Evolutionary conservation across 208 protist genomes (phyloP), one percentile per base, ranked within the genome.

Genomic region (Cochliopodium minus): DNA sequence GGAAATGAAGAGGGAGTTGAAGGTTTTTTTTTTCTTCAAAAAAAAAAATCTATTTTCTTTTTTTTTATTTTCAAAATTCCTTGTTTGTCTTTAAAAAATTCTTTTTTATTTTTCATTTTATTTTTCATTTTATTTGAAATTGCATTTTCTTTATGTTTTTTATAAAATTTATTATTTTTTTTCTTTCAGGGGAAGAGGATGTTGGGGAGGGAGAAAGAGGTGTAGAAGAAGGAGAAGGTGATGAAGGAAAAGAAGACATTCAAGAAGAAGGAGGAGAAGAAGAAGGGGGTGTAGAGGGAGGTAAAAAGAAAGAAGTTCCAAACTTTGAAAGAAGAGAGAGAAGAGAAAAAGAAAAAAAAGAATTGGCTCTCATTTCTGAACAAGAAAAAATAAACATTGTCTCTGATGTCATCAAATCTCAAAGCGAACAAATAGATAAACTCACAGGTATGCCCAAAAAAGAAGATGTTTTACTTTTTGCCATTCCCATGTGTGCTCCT

Each of bases 401-500:
- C 20, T 13, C 42, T 29, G 23, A 34, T 20, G 45, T 47, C 13
- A 38, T 50, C 29, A 25, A 17, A 28, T n/a, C 36, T 25, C 29
- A 57, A 42, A 5, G 65, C 17, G 52, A 28, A n/a, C 46, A 74
- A 25, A 55, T 77, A 30, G 70, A 79, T 47, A 53, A 45, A 13
- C 30, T 78, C 2, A 78, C 73, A 34, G 73, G 70, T 29, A 3
- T 47, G n/a, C 73, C 73, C 23, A 15, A 40, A 9, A 51, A 66
- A 5, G 62, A 71, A 33, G 73, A 78, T 53, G 49, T 70, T 23
- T 36, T 84, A 10, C 64, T 79, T 17, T 71, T 65, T 57, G 64
- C 69, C 1, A 52, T 85, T n/a, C 68, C 79, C n/a, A 61, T 85
- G 4, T 74, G 69, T 30, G 76, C 57, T 9, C 81, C 81, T 30